Base-by-base conservation (phyloP, 129 eudicot genomes). In the Oenanthe sinensis region DNA sequence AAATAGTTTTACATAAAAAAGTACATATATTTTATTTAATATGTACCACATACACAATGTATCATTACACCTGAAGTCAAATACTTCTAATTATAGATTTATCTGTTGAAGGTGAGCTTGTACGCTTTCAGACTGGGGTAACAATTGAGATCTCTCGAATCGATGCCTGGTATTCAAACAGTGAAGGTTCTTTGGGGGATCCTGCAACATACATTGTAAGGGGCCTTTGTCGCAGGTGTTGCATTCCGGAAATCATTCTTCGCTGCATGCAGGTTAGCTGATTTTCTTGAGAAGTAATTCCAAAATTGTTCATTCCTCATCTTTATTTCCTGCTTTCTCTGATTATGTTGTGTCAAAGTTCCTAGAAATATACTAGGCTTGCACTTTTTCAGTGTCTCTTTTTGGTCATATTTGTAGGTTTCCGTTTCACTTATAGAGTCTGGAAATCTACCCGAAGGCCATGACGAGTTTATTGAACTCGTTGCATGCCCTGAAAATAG, bases 161-260 rank as follows among this genome's bases (percentile, higher is more conserved):
- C 76, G 99, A 95, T 89, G 99, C 97, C 77, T 95, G 99, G 99
- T 95, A 95, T 83, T 90, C 89, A 19, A 79, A 79, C 71, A 81
- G 48, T 81, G 92, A 88, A 71, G 97, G 97, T 49, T 85, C 96
- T 74, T 58, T 86, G 47, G 93, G 87, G 81, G 92, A 68, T 46
- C 88, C 97, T 7, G 99, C 97, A 63, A 92, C 96, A 33, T 95
- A 90, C 82, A 90, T 95, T 55, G 81, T 95, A 65, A 84, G 94
- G 68, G 99, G 99, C 75, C 90, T 95, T 75, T 95, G 96, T 81
- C 93, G 97, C 39, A 81, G 87, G 86, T 95, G 99, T 71, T 95
- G 99, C 82, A 81, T 95, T 70, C 97, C 97, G 26, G 97, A 95
- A 86, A 81, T 90, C 14, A 77, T 92, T 87, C 96, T 95, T 71